Base-by-base conservation (phyloP, 371 early-diverging fungal species). In the Apophysomyces ossiformis region DNA sequence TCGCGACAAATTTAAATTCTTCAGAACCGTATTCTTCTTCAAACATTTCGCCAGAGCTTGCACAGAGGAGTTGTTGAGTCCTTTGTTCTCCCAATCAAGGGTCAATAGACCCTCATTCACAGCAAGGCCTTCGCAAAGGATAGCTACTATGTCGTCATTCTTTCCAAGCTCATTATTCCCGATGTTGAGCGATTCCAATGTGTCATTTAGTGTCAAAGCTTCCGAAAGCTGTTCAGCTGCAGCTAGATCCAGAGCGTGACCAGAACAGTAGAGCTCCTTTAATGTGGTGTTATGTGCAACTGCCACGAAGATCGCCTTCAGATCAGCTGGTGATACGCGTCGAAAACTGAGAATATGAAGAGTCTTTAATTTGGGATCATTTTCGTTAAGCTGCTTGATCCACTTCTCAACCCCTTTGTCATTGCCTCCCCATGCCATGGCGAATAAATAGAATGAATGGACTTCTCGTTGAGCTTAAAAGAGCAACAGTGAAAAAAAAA, bases 341-440 rank as follows among this genome's bases (percentile, higher is more conserved):
- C 88, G 82, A 65, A 88, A 84, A 63, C 85, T 85, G 64, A 88
- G 78, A 67, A 88, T 88, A 61, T 88, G 88, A 6, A 88, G 73
- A 32, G 81, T 75, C 0, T 72, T 78, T 39, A 88, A 75, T 15
- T 77, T 75, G 2, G 81, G 72, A 60, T 88, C 88, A 45, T 88
- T 85, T 2, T 77, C 78, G 46, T 68, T 61, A 2, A 88, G 79
- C 36, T 86, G 85, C 57, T 85, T 83, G 44, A 82, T 75, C 88
- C 88, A 88, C 50, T 73, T 67, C 32, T 86, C 79, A 39, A 85
- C 82, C 38, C 78, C 81, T 67, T 79, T 80, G 63, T 84, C 78
- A 64, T 83, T 84, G 38, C 85, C 84, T 36, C 86, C 88, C 88
- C 88, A 88, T 56, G 78, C 86, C 88, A 88, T 88, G 26, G 43